Evolutionary conservation across 257 asterid genomes (phyloP), one percentile per base, ranked within the genome.

Genomic region (Solanum clarkiae): DNA sequence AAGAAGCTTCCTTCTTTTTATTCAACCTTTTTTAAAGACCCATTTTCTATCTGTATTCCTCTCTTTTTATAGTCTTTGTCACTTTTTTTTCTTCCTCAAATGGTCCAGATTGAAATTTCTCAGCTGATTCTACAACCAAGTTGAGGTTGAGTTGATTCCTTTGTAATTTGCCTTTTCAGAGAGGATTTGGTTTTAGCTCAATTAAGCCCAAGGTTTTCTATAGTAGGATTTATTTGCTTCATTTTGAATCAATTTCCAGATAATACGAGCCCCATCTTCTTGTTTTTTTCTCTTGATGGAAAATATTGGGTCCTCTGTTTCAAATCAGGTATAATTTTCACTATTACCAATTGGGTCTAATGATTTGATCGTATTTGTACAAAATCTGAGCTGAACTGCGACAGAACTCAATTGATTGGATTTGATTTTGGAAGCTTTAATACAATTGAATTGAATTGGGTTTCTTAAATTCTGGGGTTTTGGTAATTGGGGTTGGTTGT

Each of bases 301-400:
- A 88, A 80, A 68, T 72, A 60, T 70, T 85, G 84, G 82, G 68
- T 88, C 81, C 80, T 86, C 89, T 85, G 87, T 86, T 88, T 44
- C 85, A 18, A 80, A 77, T 72, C 85, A 92, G 96, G 94, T 90
- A 91, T 49, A 75, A 45, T 84, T 86, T 88, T 89, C 87, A 82
- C 63, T 62, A 65, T 47, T 83, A 16, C 15, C 8, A 59, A 40
- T 22, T 69, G 65, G 49, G 66, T 79, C 51, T 53, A 5, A 29
- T 32, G 17, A 80, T 44, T 66, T 83, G 80, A 29, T 84, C 70
- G 36, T 84, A 71, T 53, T 47, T 15, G 26, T 79, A 26, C 14
- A 24, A 74, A 74, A 55, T 47, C 80, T 83, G 86, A 22, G 81
- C 32, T 74, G n/a, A 79, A 74, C 36, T 29, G 54, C n/a, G 14